Percentiles rank a stretch among this genome's conserved stretches.
Evolutionary conservation across 495 filamentous ascomycete genomes (phyloP).

Genomic region (Venustampulla echinocandica): DNA sequence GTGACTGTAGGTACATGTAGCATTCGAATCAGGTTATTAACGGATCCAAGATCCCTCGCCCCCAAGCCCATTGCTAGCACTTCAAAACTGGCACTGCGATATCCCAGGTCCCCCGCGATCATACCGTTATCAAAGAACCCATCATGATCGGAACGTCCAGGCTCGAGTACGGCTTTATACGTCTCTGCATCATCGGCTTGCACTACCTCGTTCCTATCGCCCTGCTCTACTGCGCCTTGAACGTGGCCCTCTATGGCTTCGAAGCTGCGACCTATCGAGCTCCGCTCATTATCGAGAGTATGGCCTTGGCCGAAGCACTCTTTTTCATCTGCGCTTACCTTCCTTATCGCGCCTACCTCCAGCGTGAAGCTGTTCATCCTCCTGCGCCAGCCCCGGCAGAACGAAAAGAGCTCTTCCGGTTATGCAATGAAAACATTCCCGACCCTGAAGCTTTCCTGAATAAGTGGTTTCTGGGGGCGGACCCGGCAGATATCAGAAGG

Average conservation of each 20-base stretch:
- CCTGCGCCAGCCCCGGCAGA: conserved; percentile 30
- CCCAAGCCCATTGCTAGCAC: not conserved
- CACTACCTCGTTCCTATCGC: conserved; percentile 45
- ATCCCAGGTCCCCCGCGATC: not conserved
- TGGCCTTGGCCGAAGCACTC: conserved; percentile 33
- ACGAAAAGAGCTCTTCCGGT: conserved; percentile 42
- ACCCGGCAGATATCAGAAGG: conserved; percentile 45
- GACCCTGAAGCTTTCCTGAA: conserved; percentile 48
- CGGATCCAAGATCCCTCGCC: too few relatives aligned
- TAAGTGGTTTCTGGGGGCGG: conserved; percentile 57
- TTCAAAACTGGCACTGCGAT: not conserved
- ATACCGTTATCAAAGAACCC: not conserved
- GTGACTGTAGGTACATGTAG: too few relatives aligned
- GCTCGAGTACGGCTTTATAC: conserved; percentile 20
- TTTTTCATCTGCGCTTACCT: conserved; percentile 49
- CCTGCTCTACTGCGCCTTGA: conserved; percentile 32
- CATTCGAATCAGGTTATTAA: too few relatives aligned
- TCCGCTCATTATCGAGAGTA: conserved; percentile 22
- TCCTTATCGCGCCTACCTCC: conserved; percentile 41
- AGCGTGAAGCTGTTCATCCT: conserved; percentile 44
- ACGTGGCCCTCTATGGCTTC: conserved; percentile 27
- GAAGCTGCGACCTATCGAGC: conserved; percentile 19
- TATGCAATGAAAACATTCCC: conserved; percentile 44
- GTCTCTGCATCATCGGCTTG: conserved; percentile 37
- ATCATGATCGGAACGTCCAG: conserved; percentile 24